Percentiles rank a stretch among this genome's conserved stretches.
Conservation (phyloP, 2,329 filamentous ascomycete species). For the Nemania bipapillata region DNA sequence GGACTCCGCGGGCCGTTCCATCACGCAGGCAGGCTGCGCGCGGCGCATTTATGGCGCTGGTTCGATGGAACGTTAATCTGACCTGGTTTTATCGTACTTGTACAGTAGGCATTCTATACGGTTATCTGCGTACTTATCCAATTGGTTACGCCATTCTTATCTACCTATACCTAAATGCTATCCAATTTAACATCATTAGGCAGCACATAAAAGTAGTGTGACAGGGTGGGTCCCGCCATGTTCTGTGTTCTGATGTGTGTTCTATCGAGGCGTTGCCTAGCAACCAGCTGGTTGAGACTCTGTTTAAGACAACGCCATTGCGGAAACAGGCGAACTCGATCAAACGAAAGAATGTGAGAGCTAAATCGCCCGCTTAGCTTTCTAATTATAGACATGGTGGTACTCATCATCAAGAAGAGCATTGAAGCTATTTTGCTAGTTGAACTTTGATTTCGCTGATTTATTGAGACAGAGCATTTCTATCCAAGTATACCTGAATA, state of each 20-base stretch:
- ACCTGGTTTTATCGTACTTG: neutral
- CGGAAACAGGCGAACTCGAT: neutral
- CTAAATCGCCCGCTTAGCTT: neutral
- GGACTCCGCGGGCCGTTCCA: conserved; percentile 35
- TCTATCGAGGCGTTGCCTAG: conserved; percentile 31
- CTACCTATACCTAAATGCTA: neutral
- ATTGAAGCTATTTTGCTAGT: neutral
- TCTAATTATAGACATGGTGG: neutral
- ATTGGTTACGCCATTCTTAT: neutral
- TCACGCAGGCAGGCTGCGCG: conserved; percentile 28
- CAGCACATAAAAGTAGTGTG: neutral
- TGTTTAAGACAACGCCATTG: neutral
- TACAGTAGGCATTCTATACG: neutral
- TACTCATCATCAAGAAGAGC: neutral
- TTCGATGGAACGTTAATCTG: conserved; percentile 26
- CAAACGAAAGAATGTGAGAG: neutral
- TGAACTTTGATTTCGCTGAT: neutral
- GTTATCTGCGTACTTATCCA: neutral
- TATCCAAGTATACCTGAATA: neutral
- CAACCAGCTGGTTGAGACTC: conserved; percentile 22
- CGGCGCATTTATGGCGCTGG: conserved; percentile 3
- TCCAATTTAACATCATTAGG: neutral
- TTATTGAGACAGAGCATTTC: neutral
- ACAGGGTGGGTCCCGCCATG: conserved; percentile 3
- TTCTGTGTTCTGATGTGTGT: neutral